Conservation (phyloP, 2,329 filamentous ascomycete genomes). For the Botrytis porri region DNA sequence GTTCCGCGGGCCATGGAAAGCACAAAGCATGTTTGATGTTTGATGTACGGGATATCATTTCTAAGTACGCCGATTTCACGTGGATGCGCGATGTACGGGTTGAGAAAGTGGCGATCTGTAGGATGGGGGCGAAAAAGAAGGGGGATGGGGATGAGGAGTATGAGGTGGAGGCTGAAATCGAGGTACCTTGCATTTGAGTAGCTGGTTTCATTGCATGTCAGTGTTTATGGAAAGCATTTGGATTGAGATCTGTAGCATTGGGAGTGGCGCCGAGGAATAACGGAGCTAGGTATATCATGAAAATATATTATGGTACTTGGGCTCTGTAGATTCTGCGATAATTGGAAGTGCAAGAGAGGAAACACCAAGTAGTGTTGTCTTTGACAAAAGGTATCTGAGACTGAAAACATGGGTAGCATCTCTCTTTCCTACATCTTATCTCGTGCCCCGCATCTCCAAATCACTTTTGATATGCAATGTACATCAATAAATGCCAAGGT, state of each 20-base stretch:
- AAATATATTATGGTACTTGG: neutral
- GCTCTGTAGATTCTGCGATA: neutral
- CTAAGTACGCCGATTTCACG: slow-evolving; percentile 58
- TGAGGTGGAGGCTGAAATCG: slow-evolving; percentile 32
- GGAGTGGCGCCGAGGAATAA: neutral
- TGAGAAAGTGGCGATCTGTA: slow-evolving; percentile 74
- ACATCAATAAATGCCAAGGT: neutral
- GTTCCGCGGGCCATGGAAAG: slow-evolving; percentile 32
- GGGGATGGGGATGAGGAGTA: slow-evolving; percentile 33
- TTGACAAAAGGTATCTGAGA: neutral
- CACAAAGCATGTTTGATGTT: slow-evolving; percentile 40
- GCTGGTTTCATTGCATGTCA: neutral
- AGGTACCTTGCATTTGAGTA: slow-evolving; percentile 23
- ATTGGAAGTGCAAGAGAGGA: neutral
- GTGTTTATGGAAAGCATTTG: no score
- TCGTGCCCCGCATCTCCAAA: neutral
- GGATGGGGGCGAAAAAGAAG: slow-evolving; percentile 74
- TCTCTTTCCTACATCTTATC: neutral
- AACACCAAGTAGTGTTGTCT: neutral
- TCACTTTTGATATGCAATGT: slow-evolving; percentile 4
- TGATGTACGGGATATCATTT: slow-evolving; percentile 55
- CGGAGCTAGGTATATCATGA: neutral
- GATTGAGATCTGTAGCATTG: neutral
- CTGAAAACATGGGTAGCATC: neutral
- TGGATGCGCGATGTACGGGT: slow-evolving; percentile 70